Base-by-base conservation (phyloP, 805 yeast species). In the Wickerhamomyces queroliae region DNA sequence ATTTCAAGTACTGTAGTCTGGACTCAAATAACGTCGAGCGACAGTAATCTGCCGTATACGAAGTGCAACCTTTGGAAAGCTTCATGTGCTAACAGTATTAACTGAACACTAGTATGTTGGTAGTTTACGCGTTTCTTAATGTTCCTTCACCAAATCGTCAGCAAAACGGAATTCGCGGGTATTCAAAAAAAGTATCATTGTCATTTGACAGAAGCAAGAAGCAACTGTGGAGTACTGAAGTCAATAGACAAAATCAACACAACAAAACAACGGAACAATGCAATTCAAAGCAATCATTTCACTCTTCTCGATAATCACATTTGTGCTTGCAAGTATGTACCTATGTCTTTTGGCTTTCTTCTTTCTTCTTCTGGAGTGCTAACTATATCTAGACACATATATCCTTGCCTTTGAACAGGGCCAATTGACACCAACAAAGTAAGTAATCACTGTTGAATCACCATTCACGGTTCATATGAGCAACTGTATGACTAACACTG, bases 381-480 rank as follows among this genome's bases (percentile, higher is more conserved):
- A 30, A 30, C 33, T n/a, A 5, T 3, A 30, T 21, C 9, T 20
- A 55, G 58, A 45, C 22, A 45, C 55, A 3, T 55, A 50, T 35
- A 53, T 55, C 31, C 43, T 55, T 5, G 47, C 47, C 5, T 55
- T 55, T 36, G 57, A 55, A 36, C 56, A 53, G 34, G 58, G 58
- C 11, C 52, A 48, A 33, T 21, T 52, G 12, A 55, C 59, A 16
- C 59, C 59, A 40, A 51, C 41, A 33, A 26, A 33, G 52, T 52
- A 27, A 45, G 56, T 46, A 17, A 15, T 7, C 12, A 6, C 15
- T 13, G 2, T 11, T 19, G 5, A 16, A 10, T 15, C 9, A 3
- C 11, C 3, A n/a, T 22, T 20, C 5, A n/a, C 2, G 12, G 4
- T 7, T 18, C 7, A 11, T 18, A 2, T 28, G 8, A 17, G 3